Evolutionary conservation across 148 eudicot genomes (phyloP), one percentile per base, ranked within the genome.

Genomic region (Silene uniflora): DNA sequence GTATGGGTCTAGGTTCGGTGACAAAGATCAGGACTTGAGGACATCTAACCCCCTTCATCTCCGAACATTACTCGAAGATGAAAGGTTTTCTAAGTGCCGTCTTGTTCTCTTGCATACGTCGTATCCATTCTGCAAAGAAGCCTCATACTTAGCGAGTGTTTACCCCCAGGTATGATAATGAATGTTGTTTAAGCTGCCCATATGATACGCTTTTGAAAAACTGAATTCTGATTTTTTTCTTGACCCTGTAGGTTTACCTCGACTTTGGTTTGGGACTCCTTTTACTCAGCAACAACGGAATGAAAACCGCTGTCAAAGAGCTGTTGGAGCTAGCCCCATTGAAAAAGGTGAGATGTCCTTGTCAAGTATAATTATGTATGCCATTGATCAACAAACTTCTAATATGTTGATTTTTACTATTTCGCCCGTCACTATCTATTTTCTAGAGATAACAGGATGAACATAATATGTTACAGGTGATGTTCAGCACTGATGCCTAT

Each of bases 81-180:
- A 86, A 72, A 92, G 94, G 85, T 95, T 89, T 83, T 79, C 84
- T 46, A 84, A 86, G 62, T 82, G 88, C 44, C 88, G 88, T 68
- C 75, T 95, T 64, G 99, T 92, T 61, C 92, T 95, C 72, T 82
- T 95, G 76, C 99, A 95, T 84, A 89, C 99, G 56, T 92, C 99
- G 17, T 92, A 95, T 85, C 99, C 99, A 24, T 95, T 89, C 66
- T 90, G 94, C n/a, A 95, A 84, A 77, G 99, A 95, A 81, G 99
- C 99, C 49, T 95, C 99, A 49, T 91, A 95, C 74, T 69, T 95
- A 79, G 97, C 99, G 61, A 87, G 96, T 19, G 90, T 92, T 59
- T 95, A 95, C 73, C 79, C 90, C 69, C 97, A 95, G 89, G 99
- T 92, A 81, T 56, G 19, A 12, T 71, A 76, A 13, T 56, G 22